These are phyloP conservation scores for Thalassiosira mediterranea DNA, from an alignment of 352 stramenopile genomes.

Conservation along the genomic window DNA sequence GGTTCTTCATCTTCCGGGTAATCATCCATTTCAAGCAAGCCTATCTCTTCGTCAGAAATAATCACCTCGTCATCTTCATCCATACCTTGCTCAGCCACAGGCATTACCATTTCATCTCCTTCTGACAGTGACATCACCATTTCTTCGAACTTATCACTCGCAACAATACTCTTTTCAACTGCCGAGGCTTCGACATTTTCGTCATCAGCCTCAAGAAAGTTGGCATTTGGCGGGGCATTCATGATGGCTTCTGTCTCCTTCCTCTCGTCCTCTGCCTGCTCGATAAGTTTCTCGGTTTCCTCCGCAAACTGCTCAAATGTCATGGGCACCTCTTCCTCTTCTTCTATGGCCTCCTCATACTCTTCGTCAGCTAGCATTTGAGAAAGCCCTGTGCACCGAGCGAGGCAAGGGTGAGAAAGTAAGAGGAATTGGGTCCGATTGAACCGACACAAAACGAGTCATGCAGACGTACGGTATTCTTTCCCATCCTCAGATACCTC, in stretches of 20 bases:
- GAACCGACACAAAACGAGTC: background rate
- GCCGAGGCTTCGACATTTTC: conserved; percentile 7
- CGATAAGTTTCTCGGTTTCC: conserved; percentile 67
- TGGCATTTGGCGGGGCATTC: conserved; percentile 67
- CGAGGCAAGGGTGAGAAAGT: background rate
- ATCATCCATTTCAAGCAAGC: conserved; percentile 24
- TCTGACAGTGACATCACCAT: conserved; percentile 38
- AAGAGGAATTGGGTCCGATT: background rate
- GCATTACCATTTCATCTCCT: background rate
- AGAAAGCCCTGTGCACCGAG: conserved; percentile 21
- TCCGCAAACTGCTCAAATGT: conserved; percentile 70
- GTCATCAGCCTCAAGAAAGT: conserved; percentile 31
- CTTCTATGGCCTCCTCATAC: conserved; percentile 39
- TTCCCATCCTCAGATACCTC: conserved; percentile 54
- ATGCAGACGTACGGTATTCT: conserved; percentile 22
- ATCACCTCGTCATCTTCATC: background rate
- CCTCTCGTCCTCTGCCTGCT: conserved; percentile 72
- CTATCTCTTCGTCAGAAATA: conserved; percentile 26
- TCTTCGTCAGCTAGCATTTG: conserved; percentile 72
- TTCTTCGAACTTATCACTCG: conserved; percentile 45
- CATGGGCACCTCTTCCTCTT: conserved; percentile 44
- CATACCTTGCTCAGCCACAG: background rate
- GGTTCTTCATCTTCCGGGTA: conserved; percentile 10
- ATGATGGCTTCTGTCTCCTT: conserved; percentile 84
- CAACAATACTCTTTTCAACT: conserved; percentile 28